Evolutionary conservation across 805 yeast genomes (phyloP).

Genomic region (Grigorovia humatica): DNA sequence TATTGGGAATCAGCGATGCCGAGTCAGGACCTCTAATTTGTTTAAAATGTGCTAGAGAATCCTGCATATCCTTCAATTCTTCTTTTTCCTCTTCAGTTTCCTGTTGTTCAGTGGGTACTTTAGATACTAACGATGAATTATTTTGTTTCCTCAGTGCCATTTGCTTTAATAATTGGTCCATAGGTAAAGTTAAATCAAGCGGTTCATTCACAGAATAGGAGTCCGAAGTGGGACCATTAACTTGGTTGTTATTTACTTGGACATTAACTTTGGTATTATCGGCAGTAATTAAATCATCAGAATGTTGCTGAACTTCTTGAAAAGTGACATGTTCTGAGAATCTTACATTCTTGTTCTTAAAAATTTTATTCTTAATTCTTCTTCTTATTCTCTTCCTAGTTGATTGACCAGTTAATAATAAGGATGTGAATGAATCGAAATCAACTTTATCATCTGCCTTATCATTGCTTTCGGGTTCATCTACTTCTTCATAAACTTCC

Average conservation of each 20-base stretch:
- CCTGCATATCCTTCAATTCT: constrained; percentile 63
- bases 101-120: constrained; percentile 25
- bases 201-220: constrained; percentile 16
- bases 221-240: constrained; percentile 3
- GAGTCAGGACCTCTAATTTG: constrained; percentile 68
- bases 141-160: constrained; percentile 26
- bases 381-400: constrained; percentile 35
- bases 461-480: constrained; percentile 7
- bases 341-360: constrained; percentile 52
- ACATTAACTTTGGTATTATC: neutral
- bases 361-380: constrained; percentile 25
- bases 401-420: constrained; percentile 71
- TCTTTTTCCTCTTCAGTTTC: constrained; percentile 57
- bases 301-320: constrained; percentile 19
- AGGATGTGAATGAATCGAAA: constrained; percentile 75
- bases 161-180: constrained; percentile 57
- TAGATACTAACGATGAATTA: constrained; percentile 21
- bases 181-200: constrained; percentile 57
- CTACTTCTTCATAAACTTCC: constrained; percentile 35
- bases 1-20: constrained; percentile 10
- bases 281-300: neutral
- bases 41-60: constrained; percentile 62
- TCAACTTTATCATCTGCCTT: constrained; percentile 41
- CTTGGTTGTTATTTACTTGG: constrained; percentile 3
- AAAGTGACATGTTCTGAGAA: constrained; percentile 56